These are phyloP conservation scores for Brassica cretica DNA, from an alignment of 345 rosid species.

Conservation along the genomic window DNA sequence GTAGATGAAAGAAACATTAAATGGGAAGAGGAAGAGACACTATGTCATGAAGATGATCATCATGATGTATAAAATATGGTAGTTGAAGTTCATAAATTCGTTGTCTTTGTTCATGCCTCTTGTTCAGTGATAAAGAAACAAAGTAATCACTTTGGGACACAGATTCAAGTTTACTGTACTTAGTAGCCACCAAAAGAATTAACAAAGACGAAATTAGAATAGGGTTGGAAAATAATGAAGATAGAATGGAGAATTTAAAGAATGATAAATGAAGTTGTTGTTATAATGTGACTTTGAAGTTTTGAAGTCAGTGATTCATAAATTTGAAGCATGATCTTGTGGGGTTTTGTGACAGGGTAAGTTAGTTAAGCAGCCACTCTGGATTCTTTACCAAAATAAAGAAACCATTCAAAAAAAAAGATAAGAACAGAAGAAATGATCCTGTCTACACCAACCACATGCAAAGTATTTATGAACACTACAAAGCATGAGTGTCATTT, in stretches of 20 bases:
- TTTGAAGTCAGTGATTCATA: slow-evolving; percentile 25
- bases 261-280: slow-evolving; percentile 13
- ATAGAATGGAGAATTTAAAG: background rate
- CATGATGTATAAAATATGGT: slow-evolving; percentile 37
- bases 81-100: slow-evolving; percentile 32
- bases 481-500: slow-evolving; percentile 20
- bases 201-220: background rate
- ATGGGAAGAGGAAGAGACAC: background rate
- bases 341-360: slow-evolving; percentile 23
- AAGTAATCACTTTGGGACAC: slow-evolving; percentile 26
- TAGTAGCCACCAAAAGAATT: background rate
- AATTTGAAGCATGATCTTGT: slow-evolving; percentile 32
- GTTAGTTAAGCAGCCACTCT: slow-evolving; percentile 31
- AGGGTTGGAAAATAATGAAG: background rate
- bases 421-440: slow-evolving; percentile 6
- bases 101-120: slow-evolving; percentile 21
- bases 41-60: slow-evolving; percentile 7
- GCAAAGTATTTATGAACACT: slow-evolving; percentile 28
- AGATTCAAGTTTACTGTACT: background rate
- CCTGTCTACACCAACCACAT: slow-evolving; percentile 35
- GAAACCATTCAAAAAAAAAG: background rate
- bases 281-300: slow-evolving; percentile 26
- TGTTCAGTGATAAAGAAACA: slow-evolving; percentile 6
- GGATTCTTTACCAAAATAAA: slow-evolving; percentile 13
- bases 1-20: slow-evolving; percentile 20